These are phyloP conservation scores for Juncus effusus DNA, from an alignment of 176 grass and related monocot genomes.

Conservation along the genomic window DNA sequence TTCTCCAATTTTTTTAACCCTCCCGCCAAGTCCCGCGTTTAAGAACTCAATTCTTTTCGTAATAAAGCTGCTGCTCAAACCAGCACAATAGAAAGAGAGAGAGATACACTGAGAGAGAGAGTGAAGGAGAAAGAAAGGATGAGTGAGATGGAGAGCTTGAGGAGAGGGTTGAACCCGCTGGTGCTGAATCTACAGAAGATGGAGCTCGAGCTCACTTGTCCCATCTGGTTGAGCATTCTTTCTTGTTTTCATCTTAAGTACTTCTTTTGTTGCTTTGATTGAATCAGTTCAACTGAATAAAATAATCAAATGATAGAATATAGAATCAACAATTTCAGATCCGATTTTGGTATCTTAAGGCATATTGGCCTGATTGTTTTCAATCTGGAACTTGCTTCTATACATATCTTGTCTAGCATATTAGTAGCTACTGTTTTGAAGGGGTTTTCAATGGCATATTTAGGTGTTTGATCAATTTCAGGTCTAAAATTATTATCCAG, in stretches of 20 bases:
- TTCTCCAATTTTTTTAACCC: neutral
- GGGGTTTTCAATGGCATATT: too few relatives aligned
- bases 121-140: neutral
- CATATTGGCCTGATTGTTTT: neutral
- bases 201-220: conserved; percentile 94
- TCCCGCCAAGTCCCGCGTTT: conserved; percentile 10
- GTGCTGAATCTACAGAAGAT: conserved; percentile 93
- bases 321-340: too few relatives aligned
- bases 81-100: conserved; percentile 1
- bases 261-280: neutral
- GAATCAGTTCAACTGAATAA: neutral
- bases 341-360: too few relatives aligned
- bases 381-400: neutral
- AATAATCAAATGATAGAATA: neutral
- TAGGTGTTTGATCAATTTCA: too few relatives aligned
- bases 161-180: conserved; percentile 82
- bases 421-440: too few relatives aligned
- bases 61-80: conserved; percentile 5
- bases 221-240: conserved; percentile 52
- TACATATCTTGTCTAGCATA: too few relatives aligned
- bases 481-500: neutral
- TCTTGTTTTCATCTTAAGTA: neutral
- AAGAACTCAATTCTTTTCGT: neutral
- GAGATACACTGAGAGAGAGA: conserved; percentile 2
- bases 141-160: conserved; percentile 46